Base-by-base conservation (phyloP, 2,329 filamentous ascomycete species). In the Xylariaceae sp. region DNA sequence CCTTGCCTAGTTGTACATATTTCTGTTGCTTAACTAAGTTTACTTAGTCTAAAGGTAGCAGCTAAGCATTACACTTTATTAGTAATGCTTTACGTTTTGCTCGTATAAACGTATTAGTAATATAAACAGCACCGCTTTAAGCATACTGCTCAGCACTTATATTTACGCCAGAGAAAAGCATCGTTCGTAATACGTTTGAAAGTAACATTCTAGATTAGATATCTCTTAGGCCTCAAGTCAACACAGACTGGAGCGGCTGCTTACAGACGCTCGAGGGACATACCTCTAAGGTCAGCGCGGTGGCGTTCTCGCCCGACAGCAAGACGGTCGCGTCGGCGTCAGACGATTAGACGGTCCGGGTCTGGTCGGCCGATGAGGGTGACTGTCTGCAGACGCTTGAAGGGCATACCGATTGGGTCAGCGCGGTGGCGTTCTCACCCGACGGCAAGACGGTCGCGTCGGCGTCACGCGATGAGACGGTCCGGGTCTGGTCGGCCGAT, bases 91-190 rank as follows among this genome's bases (percentile, higher is more conserved):
- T 64, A 44, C 67, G 68, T 34, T 72, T 63, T 60, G 48, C 58
- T 26, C 69, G 58, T 7, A 48, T 62, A 36, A 69, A 55, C 54
- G 63, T 40, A 45, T 53, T 29, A 36, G 46, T 67, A 33, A 70
- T 75, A 45, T 52, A 72, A 48, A 29, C 57, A 6, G 54, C 69
- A 2, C 67, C 72, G 26, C 61, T 69, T 14, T 72, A 76, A 53
- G 36, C 64, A 50, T 76, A 76, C 60, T 70, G 49, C 47, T 73
- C 63, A 44, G 70, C 51, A 23, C 69, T 65, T 33, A 58, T 64
- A 45, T 75, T 76, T 59, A 64, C 69, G 11, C 74, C 72, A 40
- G 23, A 55, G 7, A 46, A 53, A 3, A 73, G 69, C 49, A 59
- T 67, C 28, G 33, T 74, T 23, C 65, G 36, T 39, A 21, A 39